Evolutionary conservation across 2,329 filamentous ascomycete genomes (phyloP).

Genomic region (Fusarium sp.): DNA sequence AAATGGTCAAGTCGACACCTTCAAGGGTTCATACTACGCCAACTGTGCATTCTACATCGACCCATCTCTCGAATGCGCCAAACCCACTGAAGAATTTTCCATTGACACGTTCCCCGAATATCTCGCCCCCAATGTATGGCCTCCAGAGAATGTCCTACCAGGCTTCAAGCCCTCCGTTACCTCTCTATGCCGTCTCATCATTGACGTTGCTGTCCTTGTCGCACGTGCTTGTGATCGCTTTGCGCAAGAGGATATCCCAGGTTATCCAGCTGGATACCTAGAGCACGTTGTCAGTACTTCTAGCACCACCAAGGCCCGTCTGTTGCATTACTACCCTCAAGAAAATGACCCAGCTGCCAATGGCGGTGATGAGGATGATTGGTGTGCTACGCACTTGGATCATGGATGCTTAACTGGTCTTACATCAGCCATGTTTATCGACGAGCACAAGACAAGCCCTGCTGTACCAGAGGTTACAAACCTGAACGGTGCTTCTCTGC

Average conservation of each 20-base stretch:
- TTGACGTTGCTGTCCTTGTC: conserved; percentile 88
- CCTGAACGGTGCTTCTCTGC: conserved; percentile 46
- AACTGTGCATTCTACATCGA: conserved; percentile 84
- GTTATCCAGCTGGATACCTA: conserved; percentile 81
- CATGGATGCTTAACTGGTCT: conserved; percentile 94
- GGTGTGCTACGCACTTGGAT: conserved; percentile 92
- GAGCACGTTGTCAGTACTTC: conserved; percentile 88
- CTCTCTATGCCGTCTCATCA: conserved; percentile 82
- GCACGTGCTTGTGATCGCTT: conserved; percentile 91
- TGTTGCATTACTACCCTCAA: conserved; percentile 92
- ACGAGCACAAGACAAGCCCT: conserved; percentile 67
- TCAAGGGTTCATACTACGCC: conserved; percentile 86
- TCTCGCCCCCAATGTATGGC: conserved; percentile 91
- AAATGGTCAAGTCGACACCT: conserved; percentile 79
- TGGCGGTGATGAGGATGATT: conserved; percentile 77
- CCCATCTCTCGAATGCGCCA: conserved; percentile 67
- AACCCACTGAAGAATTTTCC: conserved; percentile 67
- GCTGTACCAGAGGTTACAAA: conserved; percentile 44
- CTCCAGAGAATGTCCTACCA: conserved; percentile 71
- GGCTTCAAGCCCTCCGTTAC: conserved; percentile 80
- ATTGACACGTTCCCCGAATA: conserved; percentile 82
- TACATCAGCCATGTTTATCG: conserved; percentile 95
- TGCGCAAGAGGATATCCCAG: conserved; percentile 79
- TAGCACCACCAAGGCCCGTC: conserved; percentile 86
- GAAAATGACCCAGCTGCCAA: conserved; percentile 50